phyloP scores from a whole-genome alignment of 306 rosid species.

The Dryas alaskensis region DNA sequence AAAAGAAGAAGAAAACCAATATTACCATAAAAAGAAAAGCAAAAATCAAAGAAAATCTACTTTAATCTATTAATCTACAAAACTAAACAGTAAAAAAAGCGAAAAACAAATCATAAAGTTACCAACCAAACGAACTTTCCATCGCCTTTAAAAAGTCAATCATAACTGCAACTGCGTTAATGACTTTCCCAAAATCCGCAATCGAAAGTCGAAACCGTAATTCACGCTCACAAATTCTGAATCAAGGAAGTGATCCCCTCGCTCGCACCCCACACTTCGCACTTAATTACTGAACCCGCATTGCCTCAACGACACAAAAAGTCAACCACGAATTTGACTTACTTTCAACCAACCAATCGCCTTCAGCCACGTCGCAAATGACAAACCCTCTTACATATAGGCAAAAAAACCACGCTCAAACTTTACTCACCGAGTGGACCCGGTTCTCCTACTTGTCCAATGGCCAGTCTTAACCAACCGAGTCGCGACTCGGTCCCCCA shows the following conservation, averaged over 20 bases:
- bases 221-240: constrained; percentile 24
- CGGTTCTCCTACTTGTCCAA: not conserved
- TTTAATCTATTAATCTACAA: not conserved
- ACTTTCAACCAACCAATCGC: not conserved
- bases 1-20: not conserved
- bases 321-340: not conserved
- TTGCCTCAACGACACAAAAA: not conserved
- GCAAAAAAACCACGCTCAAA: no score
- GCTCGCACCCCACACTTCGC: not conserved
- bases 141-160: constrained; percentile 23
- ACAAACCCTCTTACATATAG: not conserved
- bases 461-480: constrained; percentile 10
- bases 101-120: not conserved
- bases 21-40: not conserved
- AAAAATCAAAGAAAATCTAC: constrained; percentile 7
- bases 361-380: not conserved
- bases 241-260: not conserved
- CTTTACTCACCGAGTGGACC: constrained; percentile 28
- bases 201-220: not conserved
- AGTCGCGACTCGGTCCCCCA: constrained; percentile 54
- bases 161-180: constrained; percentile 23
- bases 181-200: constrained; percentile 33
- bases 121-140: constrained; percentile 22
- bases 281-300: not conserved
- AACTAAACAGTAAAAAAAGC: not conserved